Base-by-base conservation (phyloP, 352 stramenopile species). In the Globisporangium nagaii region DNA sequence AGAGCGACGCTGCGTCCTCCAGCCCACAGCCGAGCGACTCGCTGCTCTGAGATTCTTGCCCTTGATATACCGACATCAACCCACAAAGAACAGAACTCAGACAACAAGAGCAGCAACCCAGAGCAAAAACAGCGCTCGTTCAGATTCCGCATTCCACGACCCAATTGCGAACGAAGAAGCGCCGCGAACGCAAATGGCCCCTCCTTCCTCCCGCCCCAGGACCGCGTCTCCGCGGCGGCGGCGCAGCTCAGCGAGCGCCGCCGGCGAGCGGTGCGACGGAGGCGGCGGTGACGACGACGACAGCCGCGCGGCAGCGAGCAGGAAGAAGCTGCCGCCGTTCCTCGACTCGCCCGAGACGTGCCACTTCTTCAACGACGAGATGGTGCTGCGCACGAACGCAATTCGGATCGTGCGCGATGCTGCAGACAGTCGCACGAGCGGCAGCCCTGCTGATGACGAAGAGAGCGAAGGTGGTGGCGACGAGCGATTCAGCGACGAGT, bases 311-410 rank as follows among this genome's bases (percentile, higher is more conserved):
- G 27, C 43, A 48, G 35, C 63, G 32, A 51, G 13, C 10, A 44
- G 17, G 22, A 63, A 53, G 39, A 60, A 37, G 28, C 19, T 56
- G 45, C 46, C 54, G 46, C 48, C 40, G 20, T 66, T 75, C 46
- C 36, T 88, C 36, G 73, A 85, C 53, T 76, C 70, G 48, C 68
- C 83, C 24, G 78, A 86, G 37, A 84, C 73, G 12, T 77, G 70
- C 39, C 75, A 88, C 50, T 88, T 85, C 59, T 88, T 86, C 65
- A 84, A 79, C 35, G 68, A 71, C 15, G 65, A 75, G 24, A 70
- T 79, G 49, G 78, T 88, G 39, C 46, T 86, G 30, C 68, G 73
- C 56, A 82, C 75, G 5, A 88, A 88, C 60, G 78, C 80, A 39
- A 64, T 86, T 28, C 71, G 66, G 24, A 73, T 32, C 37, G 56